Percentiles rank a stretch among this genome's conserved stretches.
These are phyloP conservation scores for Chrysopogon serrulatus DNA, from an alignment of 176 grass and related monocot species.

Conservation along the genomic window DNA sequence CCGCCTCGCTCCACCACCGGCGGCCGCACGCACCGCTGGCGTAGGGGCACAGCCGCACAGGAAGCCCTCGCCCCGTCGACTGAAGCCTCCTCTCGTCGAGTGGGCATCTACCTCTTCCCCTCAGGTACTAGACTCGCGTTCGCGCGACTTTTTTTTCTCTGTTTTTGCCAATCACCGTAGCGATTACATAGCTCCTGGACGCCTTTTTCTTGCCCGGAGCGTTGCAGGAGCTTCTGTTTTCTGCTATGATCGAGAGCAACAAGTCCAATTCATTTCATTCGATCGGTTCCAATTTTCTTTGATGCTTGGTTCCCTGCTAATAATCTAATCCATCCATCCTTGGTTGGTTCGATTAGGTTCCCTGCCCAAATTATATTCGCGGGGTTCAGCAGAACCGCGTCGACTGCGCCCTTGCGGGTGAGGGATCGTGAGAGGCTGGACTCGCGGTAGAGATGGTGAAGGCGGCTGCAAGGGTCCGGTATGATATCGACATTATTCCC, in stretches of 20 bases:
- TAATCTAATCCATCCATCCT: not conserved
- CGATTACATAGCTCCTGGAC: too few species aligned
- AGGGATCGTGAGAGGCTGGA: not conserved
- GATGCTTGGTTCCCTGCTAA: not conserved
- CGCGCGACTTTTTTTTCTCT: too few species aligned
- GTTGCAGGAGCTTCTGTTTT: not conserved
- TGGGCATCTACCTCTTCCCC: not conserved
- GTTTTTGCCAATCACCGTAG: not conserved
- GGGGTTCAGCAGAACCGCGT: not conserved
- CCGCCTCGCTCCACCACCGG: not conserved
- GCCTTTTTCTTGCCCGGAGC: too few species aligned
- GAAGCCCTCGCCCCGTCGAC: not conserved
- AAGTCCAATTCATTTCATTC: not conserved
- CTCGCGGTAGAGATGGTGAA: constrained; percentile 11
- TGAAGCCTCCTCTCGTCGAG: not conserved
- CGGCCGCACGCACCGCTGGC: not conserved
- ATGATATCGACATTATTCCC: not conserved
- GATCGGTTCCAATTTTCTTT: not conserved
- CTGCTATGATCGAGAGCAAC: not conserved
- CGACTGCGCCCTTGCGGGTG: not conserved
- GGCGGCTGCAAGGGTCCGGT: not conserved
- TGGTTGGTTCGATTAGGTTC: not conserved
- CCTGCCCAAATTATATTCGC: not conserved
- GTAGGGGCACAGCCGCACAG: too few species aligned
- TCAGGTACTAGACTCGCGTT: not conserved